Evolutionary conservation across 129 eudicot species (phyloP), one percentile per base, ranked within the genome.

Genomic region (Solidago caesia): DNA sequence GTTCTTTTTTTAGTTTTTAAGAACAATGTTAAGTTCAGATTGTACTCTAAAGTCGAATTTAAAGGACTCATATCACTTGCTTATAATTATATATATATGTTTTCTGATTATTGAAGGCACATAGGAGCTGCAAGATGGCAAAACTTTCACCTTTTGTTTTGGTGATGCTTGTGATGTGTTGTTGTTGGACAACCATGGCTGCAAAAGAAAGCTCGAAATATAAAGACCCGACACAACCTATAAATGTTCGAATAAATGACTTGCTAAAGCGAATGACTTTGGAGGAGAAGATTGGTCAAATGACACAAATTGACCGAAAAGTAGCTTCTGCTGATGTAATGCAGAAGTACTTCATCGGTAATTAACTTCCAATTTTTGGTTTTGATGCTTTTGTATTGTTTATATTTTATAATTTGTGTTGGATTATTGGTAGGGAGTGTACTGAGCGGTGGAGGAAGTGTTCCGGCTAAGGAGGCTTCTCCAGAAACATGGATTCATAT

Each of bases 361-460:
- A 46, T 6, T 8, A n/a, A 16, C n/a, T 58, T 14, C 9, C 29
- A 4, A 16, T n/a, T 25, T n/a, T 58, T 5, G n/a, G n/a, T 4
- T 25, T 3, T n/a, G 7, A n/a, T 16, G 63, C 5, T 58, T 58
- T 53, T 13, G 41, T n/a, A 58, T 16, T 46, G 51, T 46, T 46
- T 9, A 5, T 46, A 5, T 46, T 1, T 46, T 46, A 9, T 46
- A 46, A 9, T 9, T 5, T 6, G 1, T 46, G 51, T 46, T 46
- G 51, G 7, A 6, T 46, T 46, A 5, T 46, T 6, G 11, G 51
- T 84, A 92, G 96, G 96, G 65, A 92, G 97, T 68, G 74, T 92
- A 64, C 73, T 92, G 44, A 92, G 92, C 74, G 96, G 96, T 65
- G 97, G 97, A 75, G 97, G 92, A 33, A 92, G 97, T 75, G 74